A percentile compares a stretch with the other conserved stretches of the same genome.
Evolutionary conservation across 306 rosid species (phyloP).

Genomic region (Trifolium dubium): DNA sequence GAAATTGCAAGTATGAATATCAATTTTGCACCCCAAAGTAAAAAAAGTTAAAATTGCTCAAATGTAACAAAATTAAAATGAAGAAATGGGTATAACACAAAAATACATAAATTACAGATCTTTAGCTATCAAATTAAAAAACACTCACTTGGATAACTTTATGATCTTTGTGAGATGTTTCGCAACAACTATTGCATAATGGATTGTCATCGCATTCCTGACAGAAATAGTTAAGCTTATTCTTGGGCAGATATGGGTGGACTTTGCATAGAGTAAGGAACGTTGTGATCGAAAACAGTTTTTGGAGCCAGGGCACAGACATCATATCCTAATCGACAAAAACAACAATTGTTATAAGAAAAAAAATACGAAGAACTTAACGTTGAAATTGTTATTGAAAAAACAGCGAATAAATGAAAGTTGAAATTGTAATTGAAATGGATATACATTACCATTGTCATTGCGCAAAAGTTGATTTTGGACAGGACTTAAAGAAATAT

Average conservation of each 20-base stretch:
- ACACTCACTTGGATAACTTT: neutral
- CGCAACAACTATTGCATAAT: neutral
- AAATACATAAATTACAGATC: neutral
- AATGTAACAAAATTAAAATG: neutral
- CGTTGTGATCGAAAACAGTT: neutral
- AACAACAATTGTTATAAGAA: neutral
- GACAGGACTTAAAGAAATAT: neutral
- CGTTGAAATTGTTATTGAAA: neutral
- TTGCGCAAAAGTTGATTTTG: neutral
- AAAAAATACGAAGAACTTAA: neutral
- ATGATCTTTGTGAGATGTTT: neutral
- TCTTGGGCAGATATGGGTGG: neutral
- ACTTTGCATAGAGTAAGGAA: neutral
- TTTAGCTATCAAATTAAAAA: neutral
- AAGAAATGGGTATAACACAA: neutral
- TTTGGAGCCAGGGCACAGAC: neutral
- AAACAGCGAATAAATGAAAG: too few species aligned
- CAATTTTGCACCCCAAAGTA: neutral
- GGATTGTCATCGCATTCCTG: neutral
- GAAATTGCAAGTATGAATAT: neutral
- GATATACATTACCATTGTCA: neutral
- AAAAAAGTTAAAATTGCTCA: neutral
- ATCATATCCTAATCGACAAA: neutral
- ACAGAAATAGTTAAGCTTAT: neutral
- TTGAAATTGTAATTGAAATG: neutral